Base-by-base conservation (phyloP, 2,329 filamentous ascomycete species). In the Colletotrichum shisoi region DNA sequence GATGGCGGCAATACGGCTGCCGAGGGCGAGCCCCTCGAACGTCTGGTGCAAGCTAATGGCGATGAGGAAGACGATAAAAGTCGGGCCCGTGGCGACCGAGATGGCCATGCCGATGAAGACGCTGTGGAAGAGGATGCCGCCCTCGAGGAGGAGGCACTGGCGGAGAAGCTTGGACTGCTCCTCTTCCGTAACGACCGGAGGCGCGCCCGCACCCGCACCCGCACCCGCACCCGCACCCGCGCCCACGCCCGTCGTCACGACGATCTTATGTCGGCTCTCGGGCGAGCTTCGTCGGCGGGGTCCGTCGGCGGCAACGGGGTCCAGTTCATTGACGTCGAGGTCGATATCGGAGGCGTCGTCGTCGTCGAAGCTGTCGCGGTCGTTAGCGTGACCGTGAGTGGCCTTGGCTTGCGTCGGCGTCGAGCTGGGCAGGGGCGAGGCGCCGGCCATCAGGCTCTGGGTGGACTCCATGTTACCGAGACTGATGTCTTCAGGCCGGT, bases 101-200 rank as follows among this genome's bases (percentile, higher is more conserved):
- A 95, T 84, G 4, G 92, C 91, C 91, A 94, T 94, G 69, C 92
- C 92, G 72, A 95, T 94, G 74, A 95, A 95, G 61, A 95, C 84
- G 73, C 88, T 91, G 80, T 95, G 92, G 75, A 94, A 94, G 17
- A 95, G 83, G 69, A 95, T 94, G 21, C 92, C 92, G 0, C 91
- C 91, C 78, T 94, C 92, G 3, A 95, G 85, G 27, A 95, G 83
- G 52, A 94, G 81, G 71, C 91, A 94, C 76, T 95, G 92, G 11
- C 94, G 80, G 71, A 94, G 83, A 70, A 90, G 84, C 12, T 89
- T 85, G 73, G 89, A 86, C 67, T 86, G 84, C 77, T 90, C 82
- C 74, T 91, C 83, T 54, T 85, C 75, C 44, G 76, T 80, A 13
- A 69, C 40, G 9, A 63, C 39, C 62, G 65, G 27, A 46, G 70